Base-by-base conservation (phyloP, 1,139 yeast genomes). In the Candida tetrigidarum region DNA sequence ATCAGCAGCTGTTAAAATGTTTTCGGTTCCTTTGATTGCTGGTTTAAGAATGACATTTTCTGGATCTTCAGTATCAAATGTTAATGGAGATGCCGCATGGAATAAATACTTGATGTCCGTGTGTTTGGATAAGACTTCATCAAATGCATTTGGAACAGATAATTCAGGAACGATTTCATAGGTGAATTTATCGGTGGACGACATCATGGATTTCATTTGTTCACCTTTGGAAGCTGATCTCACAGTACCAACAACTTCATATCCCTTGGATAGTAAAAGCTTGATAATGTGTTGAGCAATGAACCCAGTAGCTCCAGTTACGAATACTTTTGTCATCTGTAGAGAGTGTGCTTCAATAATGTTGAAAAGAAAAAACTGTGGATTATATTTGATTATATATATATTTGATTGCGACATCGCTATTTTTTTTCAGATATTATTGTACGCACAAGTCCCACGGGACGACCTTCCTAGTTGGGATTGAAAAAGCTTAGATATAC, bases 291-390 rank as follows among this genome's bases (percentile, higher is more conserved):
- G 83, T 43, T 78, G 75, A 18, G 84, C 85, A 47, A 81, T 74
- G 54, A 74, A 81, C 14, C 86, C 86, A 12, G 82, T 71, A 11
- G 82, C 83, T 3, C 86, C 87, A 2, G 85, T 75, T 26, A 82
- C 71, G 26, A 81, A 70, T 28, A 78, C 76, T 47, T 58, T 57
- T 19, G 54, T 29, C 54, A 84, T 51, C 26, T 11, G n/a, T n/a
- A 8, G 28, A 10, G 11, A 25, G 6, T 7, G 10, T 25, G 28
- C 10, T n/a, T n/a, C n/a, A n/a, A n/a, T n/a, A n/a, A n/a, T n/a
- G n/a, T n/a, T n/a, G n/a, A n/a, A n/a, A n/a, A n/a, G n/a, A n/a
- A n/a, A n/a, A n/a, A n/a, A n/a, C n/a, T n/a, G n/a, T n/a, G n/a
- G n/a, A n/a, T n/a, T n/a, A n/a, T n/a, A n/a, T n/a, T n/a, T n/a